phyloP scores from a whole-genome alignment of 129 eudicot genomes.

The Calendula officinalis region DNA sequence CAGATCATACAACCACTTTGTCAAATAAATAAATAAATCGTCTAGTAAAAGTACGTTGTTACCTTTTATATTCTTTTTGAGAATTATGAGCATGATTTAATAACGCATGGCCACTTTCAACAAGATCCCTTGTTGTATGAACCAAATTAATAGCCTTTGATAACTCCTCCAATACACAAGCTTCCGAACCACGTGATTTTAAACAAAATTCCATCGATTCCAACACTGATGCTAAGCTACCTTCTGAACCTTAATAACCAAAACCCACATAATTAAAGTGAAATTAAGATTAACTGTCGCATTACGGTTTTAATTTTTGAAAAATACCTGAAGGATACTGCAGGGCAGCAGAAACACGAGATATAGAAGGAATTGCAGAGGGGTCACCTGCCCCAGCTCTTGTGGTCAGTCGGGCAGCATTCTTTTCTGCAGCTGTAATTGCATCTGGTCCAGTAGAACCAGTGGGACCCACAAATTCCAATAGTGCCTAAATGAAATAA shows the following conservation, averaged over 20 bases:
- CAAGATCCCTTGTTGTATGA: constrained; percentile 72
- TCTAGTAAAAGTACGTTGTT: too few relatives aligned
- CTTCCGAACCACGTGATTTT: constrained; percentile 89
- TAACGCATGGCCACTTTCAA: constrained; percentile 85
- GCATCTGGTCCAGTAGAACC: constrained; percentile 79
- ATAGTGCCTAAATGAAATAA: constrained; percentile 52
- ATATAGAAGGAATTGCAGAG: constrained; percentile 86
- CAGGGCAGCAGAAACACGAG: constrained; percentile 82
- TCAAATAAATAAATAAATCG: not conserved
- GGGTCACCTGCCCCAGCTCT: constrained; percentile 91
- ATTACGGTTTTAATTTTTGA: not conserved
- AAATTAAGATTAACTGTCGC: not conserved
- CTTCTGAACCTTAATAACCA: constrained; percentile 69
- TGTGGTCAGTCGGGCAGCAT: constrained; percentile 71
- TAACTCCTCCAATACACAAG: constrained; percentile 82
- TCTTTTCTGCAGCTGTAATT: constrained; percentile 70
- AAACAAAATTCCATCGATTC: constrained; percentile 86
- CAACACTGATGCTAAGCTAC: constrained; percentile 74
- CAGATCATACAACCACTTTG: constrained; percentile 9
- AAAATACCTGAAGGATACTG: constrained; percentile 85
- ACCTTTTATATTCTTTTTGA: constrained; percentile 80
- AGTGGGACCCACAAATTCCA: constrained; percentile 73
- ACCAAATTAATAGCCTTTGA: constrained; percentile 82
- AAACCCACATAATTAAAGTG: not conserved
- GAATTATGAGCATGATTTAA: constrained; percentile 77